Evolutionary conservation across 768 basidiomycete species (phyloP).

Genomic region (Albatrellus ellisii): DNA sequence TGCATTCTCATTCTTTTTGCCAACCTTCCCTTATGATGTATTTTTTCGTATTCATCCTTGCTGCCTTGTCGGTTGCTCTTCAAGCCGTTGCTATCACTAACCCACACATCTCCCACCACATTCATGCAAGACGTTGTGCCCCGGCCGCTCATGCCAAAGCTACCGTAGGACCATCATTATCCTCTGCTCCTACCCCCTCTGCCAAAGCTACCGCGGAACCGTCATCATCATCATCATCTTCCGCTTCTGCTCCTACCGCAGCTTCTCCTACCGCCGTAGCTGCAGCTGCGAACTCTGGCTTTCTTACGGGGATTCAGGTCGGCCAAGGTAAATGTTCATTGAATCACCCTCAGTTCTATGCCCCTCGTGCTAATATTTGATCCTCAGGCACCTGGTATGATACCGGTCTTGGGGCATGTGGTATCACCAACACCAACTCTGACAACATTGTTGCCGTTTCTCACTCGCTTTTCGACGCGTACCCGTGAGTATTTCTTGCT

Average conservation of each 20-base stretch:
- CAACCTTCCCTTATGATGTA: conserved; percentile 11
- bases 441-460: conserved; percentile 51
- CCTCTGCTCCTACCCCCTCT: conserved; percentile 3
- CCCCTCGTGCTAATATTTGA: conserved; percentile 1
- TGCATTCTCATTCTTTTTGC: conserved; percentile 4
- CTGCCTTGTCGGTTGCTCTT: conserved; percentile 31
- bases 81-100: conserved; percentile 23
- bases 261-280: neutral
- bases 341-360: neutral
- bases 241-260: neutral
- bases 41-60: conserved; percentile 30
- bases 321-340: conserved; percentile 29
- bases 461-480: conserved; percentile 38
- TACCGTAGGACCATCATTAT: too few species aligned
- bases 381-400: conserved; percentile 37
- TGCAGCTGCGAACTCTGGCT: conserved; percentile 12
- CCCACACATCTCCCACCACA: conserved; percentile 26
- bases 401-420: conserved; percentile 54
- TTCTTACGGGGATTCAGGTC: conserved; percentile 32
- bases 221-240: too few species aligned
- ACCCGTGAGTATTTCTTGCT: conserved; percentile 31
- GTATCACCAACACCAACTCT: conserved; percentile 35
- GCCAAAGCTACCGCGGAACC: conserved; percentile 1
- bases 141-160: too few species aligned
- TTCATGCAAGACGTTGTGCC: conserved; percentile 17